Evolutionary conservation across 768 basidiomycete genomes (phyloP), one percentile per base, ranked within the genome.

Genomic region (Kwoniella sp.): DNA sequence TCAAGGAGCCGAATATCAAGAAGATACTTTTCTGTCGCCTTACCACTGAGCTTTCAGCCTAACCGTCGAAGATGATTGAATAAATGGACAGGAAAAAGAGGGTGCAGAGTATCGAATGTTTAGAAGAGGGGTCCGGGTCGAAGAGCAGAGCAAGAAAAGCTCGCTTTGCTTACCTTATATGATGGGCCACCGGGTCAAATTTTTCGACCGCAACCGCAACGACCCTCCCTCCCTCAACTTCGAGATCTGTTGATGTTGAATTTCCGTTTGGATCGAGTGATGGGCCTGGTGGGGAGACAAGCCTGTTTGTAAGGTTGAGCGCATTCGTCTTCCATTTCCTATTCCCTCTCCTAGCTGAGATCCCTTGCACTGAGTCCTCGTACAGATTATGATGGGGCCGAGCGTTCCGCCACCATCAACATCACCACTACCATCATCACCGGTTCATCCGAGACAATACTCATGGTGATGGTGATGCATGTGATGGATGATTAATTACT

Each of bases 321-420:
- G 40, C 40, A n/a, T n/a, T n/a, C n/a, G n/a, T n/a, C n/a, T n/a
- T n/a, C n/a, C n/a, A n/a, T n/a, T 15, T 44, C 40, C 10, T 44
- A 4, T 15, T 9, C 17, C 17, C 40, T 4, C 17, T 3, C 40
- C 17, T 19, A 19, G 40, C 8, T 19, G 8, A 44, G 40, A 44
- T 44, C 40, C 40, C 10, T 44, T 19, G n/a, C n/a, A n/a, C n/a
- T n/a, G 17, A 10, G 3, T 44, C 40, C 40, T 44, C 40, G 17
- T 44, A 33, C 40, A 9, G 17, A 15, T 33, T 33, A 44, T n/a
- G 40, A 44, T 44, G 40, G 40, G 40, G 40, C 40, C 40, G 40
- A 44, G 40, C 40, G 40, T 44, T 44, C 40, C 40, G 40, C 40
- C 40, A 44, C 40, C 40, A 44, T 44, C 40, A 44, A 9, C 33